phyloP scores from a whole-genome alignment of 768 basidiomycete genomes.

The Lactarius hengduanensis region DNA sequence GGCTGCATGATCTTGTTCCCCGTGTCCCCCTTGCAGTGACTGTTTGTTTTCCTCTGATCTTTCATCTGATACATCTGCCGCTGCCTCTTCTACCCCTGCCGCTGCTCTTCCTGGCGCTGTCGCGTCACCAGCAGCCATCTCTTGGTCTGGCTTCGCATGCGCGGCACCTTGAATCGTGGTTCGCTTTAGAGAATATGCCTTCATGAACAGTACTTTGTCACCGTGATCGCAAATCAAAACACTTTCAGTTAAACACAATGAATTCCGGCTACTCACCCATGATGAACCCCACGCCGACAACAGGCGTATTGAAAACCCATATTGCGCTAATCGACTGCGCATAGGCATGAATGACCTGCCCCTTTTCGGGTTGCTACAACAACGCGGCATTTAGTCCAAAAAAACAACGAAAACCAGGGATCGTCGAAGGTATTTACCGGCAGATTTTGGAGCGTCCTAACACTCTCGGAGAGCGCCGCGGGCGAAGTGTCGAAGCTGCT shows the following conservation, averaged over 20 bases:
- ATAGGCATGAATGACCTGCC: slow-evolving; percentile 40
- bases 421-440: slow-evolving; percentile 27
- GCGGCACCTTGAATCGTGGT: slow-evolving; percentile 23
- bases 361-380: slow-evolving; percentile 34
- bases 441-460: slow-evolving; percentile 30
- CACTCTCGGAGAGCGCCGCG: slow-evolving; percentile 33
- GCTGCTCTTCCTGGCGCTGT: slow-evolving; percentile 9
- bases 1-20: background rate
- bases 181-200: slow-evolving; percentile 39
- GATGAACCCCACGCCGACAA: slow-evolving; percentile 36
- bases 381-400: background rate
- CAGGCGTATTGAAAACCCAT: slow-evolving; percentile 41
- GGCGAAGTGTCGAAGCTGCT: slow-evolving; percentile 28
- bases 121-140: slow-evolving; percentile 11
- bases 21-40: background rate
- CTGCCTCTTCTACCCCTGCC: slow-evolving; percentile 11
- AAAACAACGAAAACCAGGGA: too few relatives aligned
- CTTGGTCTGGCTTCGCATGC: slow-evolving; percentile 30
- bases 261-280: slow-evolving; percentile 29
- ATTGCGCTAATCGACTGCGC: slow-evolving; percentile 39
- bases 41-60: slow-evolving; percentile 8
- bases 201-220: slow-evolving; percentile 37
- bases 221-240: background rate
- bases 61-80: slow-evolving; percentile 15
- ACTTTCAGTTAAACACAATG: background rate